phyloP scores from a whole-genome alignment of 495 filamentous ascomycete genomes.

The Tuber aestivum region DNA sequence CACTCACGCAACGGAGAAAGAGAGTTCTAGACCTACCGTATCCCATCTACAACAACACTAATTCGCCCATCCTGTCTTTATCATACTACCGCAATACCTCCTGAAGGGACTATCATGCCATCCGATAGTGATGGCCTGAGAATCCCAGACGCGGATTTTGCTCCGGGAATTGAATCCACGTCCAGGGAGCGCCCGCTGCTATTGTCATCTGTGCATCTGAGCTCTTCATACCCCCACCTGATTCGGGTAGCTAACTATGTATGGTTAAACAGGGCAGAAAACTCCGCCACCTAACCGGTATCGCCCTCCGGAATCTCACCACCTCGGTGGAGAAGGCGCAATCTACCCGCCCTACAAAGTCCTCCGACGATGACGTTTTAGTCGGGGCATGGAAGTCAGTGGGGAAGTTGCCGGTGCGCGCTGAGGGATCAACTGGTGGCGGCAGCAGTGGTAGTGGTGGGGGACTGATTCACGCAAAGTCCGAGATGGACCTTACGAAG shows the following conservation, averaged over 20 bases:
- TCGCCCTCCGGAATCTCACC: constrained; percentile 79
- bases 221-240: neutral
- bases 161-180: constrained; percentile 7
- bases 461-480: constrained; percentile 54
- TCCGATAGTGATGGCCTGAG: constrained; percentile 27
- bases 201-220: constrained; percentile 15
- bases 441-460: neutral
- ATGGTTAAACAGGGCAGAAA: constrained; percentile 63
- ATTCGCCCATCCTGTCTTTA: neutral
- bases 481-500: constrained; percentile 61
- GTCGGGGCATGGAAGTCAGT: constrained; percentile 60
- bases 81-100: neutral
- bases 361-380: constrained; percentile 79
- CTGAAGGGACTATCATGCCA: constrained; percentile 15
- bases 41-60: neutral
- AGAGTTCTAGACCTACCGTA: neutral
- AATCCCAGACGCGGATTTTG: neutral
- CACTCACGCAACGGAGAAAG: neutral
- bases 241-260: constrained; percentile 7
- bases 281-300: constrained; percentile 78
- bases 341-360: constrained; percentile 58
- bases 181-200: constrained; percentile 20
- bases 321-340: constrained; percentile 47
- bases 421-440: constrained; percentile 9
- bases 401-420: constrained; percentile 50